Evolutionary conservation across 495 filamentous ascomycete genomes (phyloP).

Genomic region (Aspergillus homomorphus): DNA sequence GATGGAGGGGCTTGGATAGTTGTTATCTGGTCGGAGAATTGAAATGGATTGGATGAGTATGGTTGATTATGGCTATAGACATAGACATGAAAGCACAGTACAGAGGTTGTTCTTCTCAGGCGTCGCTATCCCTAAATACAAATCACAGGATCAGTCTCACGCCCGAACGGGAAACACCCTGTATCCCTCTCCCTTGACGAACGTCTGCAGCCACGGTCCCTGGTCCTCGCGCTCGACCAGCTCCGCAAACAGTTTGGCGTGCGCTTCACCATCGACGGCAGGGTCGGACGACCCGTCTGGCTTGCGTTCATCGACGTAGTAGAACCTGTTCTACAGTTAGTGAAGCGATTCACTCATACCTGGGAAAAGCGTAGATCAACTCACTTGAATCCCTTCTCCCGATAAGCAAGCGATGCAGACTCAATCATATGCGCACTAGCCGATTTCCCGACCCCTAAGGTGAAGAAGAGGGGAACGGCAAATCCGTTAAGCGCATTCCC

Average conservation of each 20-base stretch:
- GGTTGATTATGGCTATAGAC: too few species aligned
- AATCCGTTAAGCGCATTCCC: conserved; percentile 44
- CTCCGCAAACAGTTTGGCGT: conserved; percentile 36
- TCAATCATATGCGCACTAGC: conserved; percentile 44
- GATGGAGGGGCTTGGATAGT: too few species aligned
- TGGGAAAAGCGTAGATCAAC: conserved; percentile 10
- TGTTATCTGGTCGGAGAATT: too few species aligned
- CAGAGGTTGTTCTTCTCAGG: too few species aligned
- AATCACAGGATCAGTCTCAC: too few species aligned
- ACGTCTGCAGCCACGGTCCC: conserved; percentile 45
- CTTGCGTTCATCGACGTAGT: conserved; percentile 47
- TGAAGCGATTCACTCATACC: conserved; percentile 1
- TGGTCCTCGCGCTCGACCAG: conserved; percentile 37
- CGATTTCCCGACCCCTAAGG: conserved; percentile 43
- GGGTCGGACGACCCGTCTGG: conserved; percentile 33
- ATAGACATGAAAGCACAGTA: too few species aligned
- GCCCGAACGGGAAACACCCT: too few species aligned
- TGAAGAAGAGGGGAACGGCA: conserved; percentile 29
- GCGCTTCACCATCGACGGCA: conserved; percentile 37
- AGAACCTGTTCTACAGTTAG: conserved; percentile 35
- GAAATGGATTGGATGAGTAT: too few species aligned
- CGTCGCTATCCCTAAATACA: too few species aligned
- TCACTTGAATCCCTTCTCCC: conserved; percentile 47
- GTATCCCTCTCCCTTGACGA: conserved; percentile 45
- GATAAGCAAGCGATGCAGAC: conserved; percentile 37